Conservation (phyloP, 805 yeast species). For the Starmerella stigmatis region DNA sequence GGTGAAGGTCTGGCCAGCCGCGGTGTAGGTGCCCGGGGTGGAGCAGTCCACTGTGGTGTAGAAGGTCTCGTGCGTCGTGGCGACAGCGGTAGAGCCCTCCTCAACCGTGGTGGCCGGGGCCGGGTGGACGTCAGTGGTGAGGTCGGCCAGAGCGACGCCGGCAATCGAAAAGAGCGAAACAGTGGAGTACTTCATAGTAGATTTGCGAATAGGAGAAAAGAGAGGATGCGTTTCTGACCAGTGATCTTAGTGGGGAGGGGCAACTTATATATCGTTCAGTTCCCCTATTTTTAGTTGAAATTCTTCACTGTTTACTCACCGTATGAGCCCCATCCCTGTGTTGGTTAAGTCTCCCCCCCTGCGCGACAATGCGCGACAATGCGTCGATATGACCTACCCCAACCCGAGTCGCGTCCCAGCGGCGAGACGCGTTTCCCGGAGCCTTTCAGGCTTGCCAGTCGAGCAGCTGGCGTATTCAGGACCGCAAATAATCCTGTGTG, state of each 20-base stretch:
- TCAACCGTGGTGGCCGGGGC: not conserved
- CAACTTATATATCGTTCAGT: not conserved
- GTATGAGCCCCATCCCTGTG: conserved; percentile 2
- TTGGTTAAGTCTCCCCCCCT: not conserved
- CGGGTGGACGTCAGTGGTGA: conserved; percentile 1
- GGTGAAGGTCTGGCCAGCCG: conserved; percentile 22
- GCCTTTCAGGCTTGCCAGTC: no score
- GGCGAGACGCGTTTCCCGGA: not conserved
- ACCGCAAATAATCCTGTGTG: no score
- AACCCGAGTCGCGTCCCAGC: not conserved
- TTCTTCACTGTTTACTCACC: not conserved
- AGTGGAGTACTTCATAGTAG: conserved; percentile 1
- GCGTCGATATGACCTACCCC: no score
- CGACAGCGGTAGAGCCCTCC: conserved; percentile 7
- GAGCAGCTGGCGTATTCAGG: no score
- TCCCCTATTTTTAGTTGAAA: conserved; percentile 1
- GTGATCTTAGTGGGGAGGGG: not conserved
- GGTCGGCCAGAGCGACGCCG: conserved; percentile 2
- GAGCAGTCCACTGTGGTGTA: conserved; percentile 22
- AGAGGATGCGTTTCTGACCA: not conserved
- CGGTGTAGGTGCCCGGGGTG: conserved; percentile 20
- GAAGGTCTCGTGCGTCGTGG: conserved; percentile 6
- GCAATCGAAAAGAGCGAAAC: conserved; percentile 1
- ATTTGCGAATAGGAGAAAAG: not conserved
- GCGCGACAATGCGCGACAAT: not conserved